Conservation (phyloP, 495 filamentous ascomycete genomes). For the Aspergillus bridgeri region DNA sequence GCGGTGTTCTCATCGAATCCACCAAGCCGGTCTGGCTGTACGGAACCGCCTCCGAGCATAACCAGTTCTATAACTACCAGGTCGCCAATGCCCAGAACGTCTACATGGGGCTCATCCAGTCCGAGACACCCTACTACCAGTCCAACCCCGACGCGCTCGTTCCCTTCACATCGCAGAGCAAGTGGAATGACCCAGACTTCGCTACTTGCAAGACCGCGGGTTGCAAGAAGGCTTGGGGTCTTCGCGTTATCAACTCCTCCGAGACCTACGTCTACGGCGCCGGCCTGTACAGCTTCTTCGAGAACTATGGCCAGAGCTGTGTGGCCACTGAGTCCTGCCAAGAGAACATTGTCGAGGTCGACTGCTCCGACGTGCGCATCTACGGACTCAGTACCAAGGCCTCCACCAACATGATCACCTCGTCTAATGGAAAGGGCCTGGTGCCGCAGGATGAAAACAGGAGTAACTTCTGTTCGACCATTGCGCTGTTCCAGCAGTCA, state of each 20-base stretch:
- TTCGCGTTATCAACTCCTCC: constrained; percentile 68
- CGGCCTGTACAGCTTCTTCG: constrained; percentile 84
- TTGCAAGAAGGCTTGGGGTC: constrained; percentile 83
- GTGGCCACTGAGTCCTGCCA: constrained; percentile 75
- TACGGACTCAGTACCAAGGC: constrained; percentile 87
- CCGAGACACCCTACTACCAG: constrained; percentile 92
- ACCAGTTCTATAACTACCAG: constrained; percentile 87
- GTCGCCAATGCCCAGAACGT: constrained; percentile 74
- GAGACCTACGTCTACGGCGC: constrained; percentile 73
- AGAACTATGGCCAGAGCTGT: constrained; percentile 80
- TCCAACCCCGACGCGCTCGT: constrained; percentile 72
- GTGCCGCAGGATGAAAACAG: constrained; percentile 63
- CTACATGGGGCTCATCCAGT: constrained; percentile 83
- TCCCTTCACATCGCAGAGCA: constrained; percentile 60
- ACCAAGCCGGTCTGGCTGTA: constrained; percentile 59
- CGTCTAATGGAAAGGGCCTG: constrained; percentile 42
- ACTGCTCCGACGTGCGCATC: constrained; percentile 66
- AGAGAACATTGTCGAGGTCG: constrained; percentile 79
- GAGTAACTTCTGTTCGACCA: constrained; percentile 72
- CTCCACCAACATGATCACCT: constrained; percentile 76
- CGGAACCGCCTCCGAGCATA: constrained; percentile 84
- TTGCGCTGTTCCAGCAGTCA: constrained; percentile 57
- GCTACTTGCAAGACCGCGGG: constrained; percentile 52
- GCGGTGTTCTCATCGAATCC: constrained; percentile 75
- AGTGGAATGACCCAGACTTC: constrained; percentile 76